Percentiles rank a stretch among this genome's conserved stretches.
Evolutionary conservation across 1,139 yeast species (phyloP).

Genomic region (Candida sojae): DNA sequence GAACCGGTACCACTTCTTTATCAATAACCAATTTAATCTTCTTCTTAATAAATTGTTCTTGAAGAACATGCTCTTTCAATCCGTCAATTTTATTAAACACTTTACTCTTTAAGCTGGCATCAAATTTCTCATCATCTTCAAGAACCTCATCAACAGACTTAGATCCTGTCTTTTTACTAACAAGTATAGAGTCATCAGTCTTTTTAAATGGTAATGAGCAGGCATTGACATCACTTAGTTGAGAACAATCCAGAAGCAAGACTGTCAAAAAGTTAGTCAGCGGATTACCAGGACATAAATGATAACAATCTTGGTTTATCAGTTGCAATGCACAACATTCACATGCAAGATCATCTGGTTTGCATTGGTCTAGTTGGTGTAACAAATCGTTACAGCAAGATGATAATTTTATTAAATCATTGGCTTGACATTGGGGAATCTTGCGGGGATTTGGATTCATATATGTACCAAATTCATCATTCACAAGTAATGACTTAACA

Average conservation of each 20-base stretch:
- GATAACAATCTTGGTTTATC: slow-evolving; percentile 45
- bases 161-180: slow-evolving; percentile 1
- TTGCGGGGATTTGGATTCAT: slow-evolving; percentile 49
- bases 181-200: slow-evolving; percentile 19
- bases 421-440: slow-evolving; percentile 37
- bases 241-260: slow-evolving; percentile 45
- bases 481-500: not conserved
- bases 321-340: slow-evolving; percentile 58
- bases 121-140: slow-evolving; percentile 6
- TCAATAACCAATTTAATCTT: slow-evolving; percentile 12
- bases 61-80: not conserved
- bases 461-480: slow-evolving; percentile 40
- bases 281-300: slow-evolving; percentile 50
- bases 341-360: slow-evolving; percentile 55
- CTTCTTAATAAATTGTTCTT: slow-evolving; percentile 11
- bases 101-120: slow-evolving; percentile 13
- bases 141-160: slow-evolving; percentile 1
- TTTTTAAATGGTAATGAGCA: slow-evolving; percentile 52
- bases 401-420: slow-evolving; percentile 43
- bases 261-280: slow-evolving; percentile 49
- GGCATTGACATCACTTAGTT: slow-evolving; percentile 50
- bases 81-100: slow-evolving; percentile 3
- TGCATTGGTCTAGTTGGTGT: slow-evolving; percentile 46
- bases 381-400: slow-evolving; percentile 49
- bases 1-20: slow-evolving; percentile 3